These are phyloP conservation scores for Golubevia sp. DNA, from an alignment of 1,284 basidiomycete genomes.

Conservation along the genomic window DNA sequence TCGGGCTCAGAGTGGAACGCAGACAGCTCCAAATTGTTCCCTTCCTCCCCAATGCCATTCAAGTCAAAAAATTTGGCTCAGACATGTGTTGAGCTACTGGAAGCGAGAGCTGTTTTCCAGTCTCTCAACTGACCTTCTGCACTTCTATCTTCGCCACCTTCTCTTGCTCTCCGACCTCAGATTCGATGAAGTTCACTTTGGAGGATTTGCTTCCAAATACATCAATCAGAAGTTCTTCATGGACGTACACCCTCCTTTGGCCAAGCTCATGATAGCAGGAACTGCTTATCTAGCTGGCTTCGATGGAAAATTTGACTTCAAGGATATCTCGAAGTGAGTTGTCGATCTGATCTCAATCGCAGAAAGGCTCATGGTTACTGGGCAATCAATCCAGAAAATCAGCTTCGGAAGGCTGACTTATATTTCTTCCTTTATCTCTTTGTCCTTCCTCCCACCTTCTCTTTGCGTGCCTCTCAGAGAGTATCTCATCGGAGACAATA, in stretches of 20 bases:
- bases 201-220: conserved; percentile 75
- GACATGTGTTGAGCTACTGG: too few relatives aligned
- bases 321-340: conserved; percentile 89
- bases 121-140: too few relatives aligned
- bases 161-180: too few relatives aligned
- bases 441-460: conserved; percentile 1
- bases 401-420: not conserved
- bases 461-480: conserved; percentile 18
- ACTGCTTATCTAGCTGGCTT: conserved; percentile 88
- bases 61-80: too few relatives aligned
- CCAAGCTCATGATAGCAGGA: conserved; percentile 91
- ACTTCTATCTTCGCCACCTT: too few relatives aligned
- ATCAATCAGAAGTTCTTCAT: conserved; percentile 88
- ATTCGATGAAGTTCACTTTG: conserved; percentile 61
- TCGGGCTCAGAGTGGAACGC: too few relatives aligned
- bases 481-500: conserved; percentile 46
- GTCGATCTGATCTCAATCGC: not conserved
- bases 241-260: conserved; percentile 96
- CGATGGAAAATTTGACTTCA: conserved; percentile 92
- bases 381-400: too few relatives aligned
- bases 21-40: too few relatives aligned
- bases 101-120: too few relatives aligned
- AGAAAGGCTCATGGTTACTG: not conserved
- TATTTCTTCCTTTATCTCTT: not conserved
- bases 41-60: too few relatives aligned